These are phyloP conservation scores for Cryphonectria naterciae DNA, from an alignment of 2,329 filamentous ascomycete species.

Conservation along the genomic window DNA sequence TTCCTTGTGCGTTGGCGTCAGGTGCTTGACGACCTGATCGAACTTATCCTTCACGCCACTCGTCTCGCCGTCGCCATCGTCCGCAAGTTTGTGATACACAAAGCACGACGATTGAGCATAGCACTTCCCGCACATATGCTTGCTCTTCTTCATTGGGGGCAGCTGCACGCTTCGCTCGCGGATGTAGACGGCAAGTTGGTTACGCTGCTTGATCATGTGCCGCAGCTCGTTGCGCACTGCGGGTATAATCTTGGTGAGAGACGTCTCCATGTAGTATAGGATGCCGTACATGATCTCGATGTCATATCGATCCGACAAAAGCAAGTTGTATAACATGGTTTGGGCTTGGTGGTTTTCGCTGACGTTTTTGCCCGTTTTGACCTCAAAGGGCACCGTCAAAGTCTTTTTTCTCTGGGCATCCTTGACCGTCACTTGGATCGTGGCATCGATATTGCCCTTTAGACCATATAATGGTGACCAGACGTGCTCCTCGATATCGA, in stretches of 20 bases:
- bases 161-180: conserved; percentile 78
- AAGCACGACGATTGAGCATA: conserved; percentile 93
- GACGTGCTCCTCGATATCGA: conserved; percentile 96
- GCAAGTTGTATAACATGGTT: conserved; percentile 89
- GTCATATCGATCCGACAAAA: conserved; percentile 94
- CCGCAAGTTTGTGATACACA: conserved; percentile 87
- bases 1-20: conserved; percentile 73
- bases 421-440: conserved; percentile 82
- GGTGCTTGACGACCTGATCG: conserved; percentile 75
- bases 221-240: conserved; percentile 85
- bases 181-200: conserved; percentile 83
- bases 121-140: conserved; percentile 81
- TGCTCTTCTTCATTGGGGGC: conserved; percentile 82
- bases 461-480: conserved; percentile 98
- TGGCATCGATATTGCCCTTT: conserved; percentile 97
- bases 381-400: conserved; percentile 88
- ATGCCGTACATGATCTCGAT: conserved; percentile 88
- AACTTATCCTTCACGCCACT: conserved; percentile 84
- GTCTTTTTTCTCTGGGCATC: conserved; percentile 69
- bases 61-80: conserved; percentile 78
- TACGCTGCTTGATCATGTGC: conserved; percentile 96
- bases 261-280: conserved; percentile 92
- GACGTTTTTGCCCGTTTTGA: conserved; percentile 89
- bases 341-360: conserved; percentile 87
- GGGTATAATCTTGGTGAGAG: conserved; percentile 82